A percentile compares a stretch with the other conserved stretches of the same genome.
phyloP scores from a whole-genome alignment of 2,329 filamentous ascomycete species.

The Aspergillus viridinutans region DNA sequence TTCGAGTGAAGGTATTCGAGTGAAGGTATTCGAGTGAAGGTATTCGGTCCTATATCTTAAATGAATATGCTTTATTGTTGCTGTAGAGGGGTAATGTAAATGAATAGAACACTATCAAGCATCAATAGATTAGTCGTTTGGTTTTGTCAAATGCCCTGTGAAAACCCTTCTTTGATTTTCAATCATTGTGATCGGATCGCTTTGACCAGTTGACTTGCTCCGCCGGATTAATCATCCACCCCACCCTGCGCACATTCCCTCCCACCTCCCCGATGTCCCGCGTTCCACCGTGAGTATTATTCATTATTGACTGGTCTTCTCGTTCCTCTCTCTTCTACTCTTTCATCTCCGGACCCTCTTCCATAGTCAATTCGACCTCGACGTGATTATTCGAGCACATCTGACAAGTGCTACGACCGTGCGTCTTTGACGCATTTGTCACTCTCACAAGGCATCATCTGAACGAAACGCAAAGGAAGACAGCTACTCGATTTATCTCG shows the following conservation, averaged over 20 bases:
- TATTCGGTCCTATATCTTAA: not conserved
- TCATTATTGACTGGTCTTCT: not conserved
- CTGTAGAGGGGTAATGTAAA: not conserved
- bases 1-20: too few species aligned
- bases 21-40: too few species aligned
- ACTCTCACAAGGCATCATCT: not conserved
- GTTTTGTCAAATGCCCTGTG: not conserved
- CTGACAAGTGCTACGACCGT: not conserved
- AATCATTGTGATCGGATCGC: not conserved
- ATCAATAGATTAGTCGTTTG: not conserved
- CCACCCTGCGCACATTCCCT: not conserved
- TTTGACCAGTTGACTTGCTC: not conserved
- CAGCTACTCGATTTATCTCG: not conserved
- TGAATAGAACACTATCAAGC: not conserved
- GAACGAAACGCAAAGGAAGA: not conserved
- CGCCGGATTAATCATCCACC: conserved; percentile 2
- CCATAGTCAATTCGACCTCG: not conserved
- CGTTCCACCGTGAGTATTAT: not conserved
- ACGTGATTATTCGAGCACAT: not conserved
- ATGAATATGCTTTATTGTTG: not conserved
- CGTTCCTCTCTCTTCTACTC: conserved; percentile 1
- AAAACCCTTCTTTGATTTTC: not conserved
- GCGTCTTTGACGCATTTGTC: not conserved
- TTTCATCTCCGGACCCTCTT: not conserved
- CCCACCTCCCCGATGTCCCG: not conserved